phyloP scores from a whole-genome alignment of 305 asterid species.

The Vinca major region DNA sequence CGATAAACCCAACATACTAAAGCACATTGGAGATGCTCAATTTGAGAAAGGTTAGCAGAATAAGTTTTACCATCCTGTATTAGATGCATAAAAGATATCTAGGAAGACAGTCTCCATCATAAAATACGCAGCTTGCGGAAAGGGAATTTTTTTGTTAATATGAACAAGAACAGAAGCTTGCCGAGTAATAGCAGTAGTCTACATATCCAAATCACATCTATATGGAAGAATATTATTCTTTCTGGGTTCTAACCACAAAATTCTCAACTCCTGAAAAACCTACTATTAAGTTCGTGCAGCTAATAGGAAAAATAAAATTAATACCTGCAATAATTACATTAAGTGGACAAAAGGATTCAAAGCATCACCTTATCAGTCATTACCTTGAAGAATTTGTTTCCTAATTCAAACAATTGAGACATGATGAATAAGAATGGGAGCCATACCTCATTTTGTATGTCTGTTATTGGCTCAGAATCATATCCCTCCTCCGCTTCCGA shows the following conservation, averaged over 20 bases:
- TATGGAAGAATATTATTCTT: neutral
- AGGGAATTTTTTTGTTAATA: neutral
- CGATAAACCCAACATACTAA: neutral
- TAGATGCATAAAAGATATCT: neutral
- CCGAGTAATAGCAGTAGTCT: neutral
- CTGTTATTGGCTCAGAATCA: constrained; percentile 46
- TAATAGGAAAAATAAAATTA: neutral
- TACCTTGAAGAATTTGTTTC: neutral
- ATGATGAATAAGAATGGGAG: constrained; percentile 7
- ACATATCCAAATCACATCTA: neutral
- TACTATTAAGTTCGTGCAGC: neutral
- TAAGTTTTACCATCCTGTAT: neutral
- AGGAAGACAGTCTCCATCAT: neutral
- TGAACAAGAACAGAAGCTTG: neutral
- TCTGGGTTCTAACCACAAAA: neutral
- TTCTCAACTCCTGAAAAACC: neutral
- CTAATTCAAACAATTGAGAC: neutral
- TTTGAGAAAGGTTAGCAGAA: neutral
- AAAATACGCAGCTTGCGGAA: neutral
- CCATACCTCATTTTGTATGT: constrained; percentile 58
- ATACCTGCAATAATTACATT: neutral
- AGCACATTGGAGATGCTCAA: neutral
- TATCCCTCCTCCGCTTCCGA: constrained; percentile 76
- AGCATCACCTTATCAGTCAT: neutral
- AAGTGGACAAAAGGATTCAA: neutral